Conservation (phyloP, 805 yeast genomes). For the Candida montana region DNA sequence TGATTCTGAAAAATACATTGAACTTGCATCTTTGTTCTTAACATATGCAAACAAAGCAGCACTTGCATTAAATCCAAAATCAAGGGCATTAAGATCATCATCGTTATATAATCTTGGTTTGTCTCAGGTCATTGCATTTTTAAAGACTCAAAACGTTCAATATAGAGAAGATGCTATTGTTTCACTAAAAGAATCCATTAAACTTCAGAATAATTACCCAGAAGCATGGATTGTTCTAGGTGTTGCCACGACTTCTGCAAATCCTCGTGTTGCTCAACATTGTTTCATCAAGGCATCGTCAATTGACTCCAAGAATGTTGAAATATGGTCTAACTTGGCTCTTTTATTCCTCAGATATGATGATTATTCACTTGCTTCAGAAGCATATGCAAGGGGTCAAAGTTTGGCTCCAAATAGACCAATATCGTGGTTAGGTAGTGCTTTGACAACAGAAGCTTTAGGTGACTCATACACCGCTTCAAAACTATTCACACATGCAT, state of each 20-base stretch:
- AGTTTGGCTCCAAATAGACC: constrained; percentile 75
- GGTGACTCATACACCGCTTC: constrained; percentile 50
- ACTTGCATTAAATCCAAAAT: constrained; percentile 30
- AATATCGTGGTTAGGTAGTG: constrained; percentile 83
- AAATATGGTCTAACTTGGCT: constrained; percentile 79
- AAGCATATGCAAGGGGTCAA: constrained; percentile 68
- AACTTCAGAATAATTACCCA: constrained; percentile 61
- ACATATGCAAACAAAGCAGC: constrained; percentile 46
- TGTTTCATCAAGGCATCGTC: constrained; percentile 81
- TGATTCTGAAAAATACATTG: constrained; percentile 24
- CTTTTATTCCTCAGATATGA: constrained; percentile 62
- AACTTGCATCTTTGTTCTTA: constrained; percentile 36
- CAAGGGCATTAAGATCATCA: constrained; percentile 50
- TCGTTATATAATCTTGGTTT: constrained; percentile 68
- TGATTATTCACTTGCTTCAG: constrained; percentile 68
- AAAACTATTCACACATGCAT: constrained; percentile 70
- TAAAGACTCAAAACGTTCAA: constrained; percentile 22
- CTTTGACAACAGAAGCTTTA: constrained; percentile 48
- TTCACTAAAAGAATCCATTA: constrained; percentile 61
- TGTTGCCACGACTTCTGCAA: constrained; percentile 56
- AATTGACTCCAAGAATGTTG: constrained; percentile 60
- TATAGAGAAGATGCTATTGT: constrained; percentile 50
- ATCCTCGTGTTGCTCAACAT: constrained; percentile 81
- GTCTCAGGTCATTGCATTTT: constrained; percentile 46
- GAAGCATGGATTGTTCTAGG: constrained; percentile 84